Percentiles rank a stretch among this genome's conserved stretches.
These are phyloP conservation scores for Fusarium tupiense DNA, from an alignment of 2,329 filamentous ascomycete genomes.

Conservation along the genomic window DNA sequence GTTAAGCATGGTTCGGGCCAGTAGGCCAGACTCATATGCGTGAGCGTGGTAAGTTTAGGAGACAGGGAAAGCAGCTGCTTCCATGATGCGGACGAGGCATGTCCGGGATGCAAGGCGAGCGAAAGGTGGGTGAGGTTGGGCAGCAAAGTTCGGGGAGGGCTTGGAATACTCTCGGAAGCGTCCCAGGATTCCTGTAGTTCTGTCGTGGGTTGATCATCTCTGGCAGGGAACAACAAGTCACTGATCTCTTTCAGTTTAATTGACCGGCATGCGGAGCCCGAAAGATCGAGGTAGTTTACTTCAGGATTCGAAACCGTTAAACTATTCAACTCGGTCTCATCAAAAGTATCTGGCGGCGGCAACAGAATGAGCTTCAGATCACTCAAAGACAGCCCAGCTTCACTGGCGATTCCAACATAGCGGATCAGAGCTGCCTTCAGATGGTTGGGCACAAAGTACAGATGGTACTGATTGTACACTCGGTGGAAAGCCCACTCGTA, in stretches of 20 bases:
- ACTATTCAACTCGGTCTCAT: slow-evolving; percentile 42
- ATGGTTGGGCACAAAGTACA: slow-evolving; percentile 64
- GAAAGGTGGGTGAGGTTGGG: slow-evolving; percentile 70
- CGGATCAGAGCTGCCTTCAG: slow-evolving; percentile 63
- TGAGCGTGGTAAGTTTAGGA: slow-evolving; percentile 62
- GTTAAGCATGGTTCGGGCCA: slow-evolving; percentile 71
- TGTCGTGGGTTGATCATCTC: slow-evolving; percentile 19
- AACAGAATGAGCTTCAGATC: slow-evolving; percentile 61
- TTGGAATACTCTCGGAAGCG: slow-evolving; percentile 46
- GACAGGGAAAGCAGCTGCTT: slow-evolving; percentile 66
- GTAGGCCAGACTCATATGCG: slow-evolving; percentile 69
- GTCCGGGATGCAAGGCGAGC: slow-evolving; percentile 58
- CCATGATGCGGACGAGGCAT: slow-evolving; percentile 60
- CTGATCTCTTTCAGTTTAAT: slow-evolving; percentile 63
- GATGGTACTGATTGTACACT: slow-evolving; percentile 65
- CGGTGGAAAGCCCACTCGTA: slow-evolving; percentile 65
- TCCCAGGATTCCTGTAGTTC: slow-evolving; percentile 66
- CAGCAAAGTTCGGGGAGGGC: slow-evolving; percentile 54
- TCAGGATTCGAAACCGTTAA: slow-evolving; percentile 43
- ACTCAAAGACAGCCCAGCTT: slow-evolving; percentile 58
- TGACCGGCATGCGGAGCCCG: slow-evolving; percentile 60
- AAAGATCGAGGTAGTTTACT: slow-evolving; percentile 64
- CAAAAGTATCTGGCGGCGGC: slow-evolving; percentile 43
- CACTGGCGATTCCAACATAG: slow-evolving; percentile 57
- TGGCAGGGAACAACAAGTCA: slow-evolving; percentile 59